Conservation (phyloP, 441 rosid genomes). For the California macrophylla region DNA sequence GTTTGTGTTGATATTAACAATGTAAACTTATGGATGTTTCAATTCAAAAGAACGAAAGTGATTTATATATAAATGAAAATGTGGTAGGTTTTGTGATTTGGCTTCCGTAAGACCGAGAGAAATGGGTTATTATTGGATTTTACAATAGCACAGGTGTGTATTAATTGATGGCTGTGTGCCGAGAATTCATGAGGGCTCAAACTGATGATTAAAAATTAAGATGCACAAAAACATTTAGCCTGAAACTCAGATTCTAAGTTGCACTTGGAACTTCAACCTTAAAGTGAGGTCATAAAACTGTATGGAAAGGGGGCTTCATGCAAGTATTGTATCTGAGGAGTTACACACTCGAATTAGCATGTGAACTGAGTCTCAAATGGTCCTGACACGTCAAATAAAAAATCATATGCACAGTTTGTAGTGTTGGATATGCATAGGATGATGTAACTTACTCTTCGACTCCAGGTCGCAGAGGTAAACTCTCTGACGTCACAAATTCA, state of each 20-base stretch:
- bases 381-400: not conserved
- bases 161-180: not conserved
- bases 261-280: not conserved
- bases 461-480: conserved; percentile 73
- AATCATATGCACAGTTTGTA: not conserved
- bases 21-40: too few species aligned
- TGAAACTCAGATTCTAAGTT: not conserved
- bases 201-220: not conserved
- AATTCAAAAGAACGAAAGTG: too few species aligned
- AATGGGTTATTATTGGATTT: not conserved
- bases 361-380: not conserved
- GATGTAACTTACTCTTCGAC: conserved; percentile 56
- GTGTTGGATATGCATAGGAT: conserved; percentile 1
- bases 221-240: not conserved
- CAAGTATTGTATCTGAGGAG: not conserved
- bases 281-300: not conserved
- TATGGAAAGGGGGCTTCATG: too few species aligned
- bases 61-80: too few species aligned
- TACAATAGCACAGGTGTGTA: not conserved
- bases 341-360: not conserved
- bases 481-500: conserved; percentile 52
- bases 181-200: not conserved
- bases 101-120: too few species aligned
- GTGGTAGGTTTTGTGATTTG: too few species aligned
- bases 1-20: too few species aligned